These are phyloP conservation scores for Nicotiana noctiflora DNA, from an alignment of 257 asterid species.

Conservation along the genomic window DNA sequence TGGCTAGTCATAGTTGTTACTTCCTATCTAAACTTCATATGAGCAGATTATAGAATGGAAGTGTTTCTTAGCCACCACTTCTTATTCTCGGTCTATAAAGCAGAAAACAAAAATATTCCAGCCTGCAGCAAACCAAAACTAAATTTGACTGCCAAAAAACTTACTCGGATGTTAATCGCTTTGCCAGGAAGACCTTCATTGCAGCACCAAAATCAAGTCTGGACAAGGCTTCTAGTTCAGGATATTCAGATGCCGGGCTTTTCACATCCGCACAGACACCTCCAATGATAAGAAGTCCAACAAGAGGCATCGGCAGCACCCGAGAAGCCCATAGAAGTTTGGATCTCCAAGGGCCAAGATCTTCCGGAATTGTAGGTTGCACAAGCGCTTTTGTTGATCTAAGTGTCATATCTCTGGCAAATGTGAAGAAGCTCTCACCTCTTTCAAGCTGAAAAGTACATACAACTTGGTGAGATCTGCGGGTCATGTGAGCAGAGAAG, in stretches of 20 bases:
- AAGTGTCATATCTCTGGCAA: slow-evolving; percentile 91
- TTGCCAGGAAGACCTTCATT: slow-evolving; percentile 89
- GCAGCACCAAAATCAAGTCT: slow-evolving; percentile 95
- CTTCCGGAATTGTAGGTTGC: slow-evolving; percentile 54
- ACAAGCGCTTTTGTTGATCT: slow-evolving; percentile 80
- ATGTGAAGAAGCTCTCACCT: slow-evolving; percentile 94
- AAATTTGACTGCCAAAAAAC: slow-evolving; percentile 12
- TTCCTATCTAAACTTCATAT: no score
- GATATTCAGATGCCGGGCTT: slow-evolving; percentile 54
- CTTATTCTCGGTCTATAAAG: background rate
- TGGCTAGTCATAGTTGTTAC: no score
- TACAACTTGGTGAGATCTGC: background rate
- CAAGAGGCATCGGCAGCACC: slow-evolving; percentile 93
- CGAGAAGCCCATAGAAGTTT: slow-evolving; percentile 90
- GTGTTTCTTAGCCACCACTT: background rate
- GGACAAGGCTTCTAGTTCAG: slow-evolving; percentile 84
- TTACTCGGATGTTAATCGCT: slow-evolving; percentile 90
- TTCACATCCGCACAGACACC: slow-evolving; percentile 72
- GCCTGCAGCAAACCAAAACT: background rate
- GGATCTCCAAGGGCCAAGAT: slow-evolving; percentile 90
- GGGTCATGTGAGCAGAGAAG: background rate
- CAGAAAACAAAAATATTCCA: background rate
- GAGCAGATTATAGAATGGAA: background rate
- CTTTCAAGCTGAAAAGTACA: slow-evolving; percentile 58
- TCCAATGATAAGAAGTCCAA: slow-evolving; percentile 84